Evolutionary conservation across 1,139 yeast genomes (phyloP).

Genomic region (Dujonia santamariae): DNA sequence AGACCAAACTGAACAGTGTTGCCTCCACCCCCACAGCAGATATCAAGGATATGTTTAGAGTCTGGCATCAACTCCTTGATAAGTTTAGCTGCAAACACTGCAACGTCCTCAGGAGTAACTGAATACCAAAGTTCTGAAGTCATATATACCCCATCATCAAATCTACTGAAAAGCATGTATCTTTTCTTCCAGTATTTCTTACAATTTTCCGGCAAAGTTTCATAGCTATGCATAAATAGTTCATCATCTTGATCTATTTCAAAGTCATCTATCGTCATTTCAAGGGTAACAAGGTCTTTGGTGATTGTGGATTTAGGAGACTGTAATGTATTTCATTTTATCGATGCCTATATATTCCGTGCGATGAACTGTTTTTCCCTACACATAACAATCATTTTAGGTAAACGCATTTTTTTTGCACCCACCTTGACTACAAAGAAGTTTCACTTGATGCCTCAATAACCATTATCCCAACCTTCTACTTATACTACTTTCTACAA

Average conservation of each 20-base stretch:
- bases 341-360: background rate
- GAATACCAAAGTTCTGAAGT: constrained; percentile 84
- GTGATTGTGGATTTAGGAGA: too few relatives aligned
- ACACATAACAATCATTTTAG: background rate
- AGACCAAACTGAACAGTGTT: constrained; percentile 81
- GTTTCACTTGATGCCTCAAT: too few relatives aligned
- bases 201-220: constrained; percentile 39
- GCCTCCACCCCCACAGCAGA: constrained; percentile 97
- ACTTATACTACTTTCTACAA: too few relatives aligned
- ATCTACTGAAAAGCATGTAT: constrained; percentile 54
- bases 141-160: constrained; percentile 69
- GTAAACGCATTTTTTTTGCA: too few relatives aligned
- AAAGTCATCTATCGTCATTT: constrained; percentile 11
- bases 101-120: constrained; percentile 83
- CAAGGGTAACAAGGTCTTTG: too few relatives aligned
- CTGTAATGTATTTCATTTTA: too few relatives aligned
- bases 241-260: constrained; percentile 25
- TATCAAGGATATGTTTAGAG: constrained; percentile 53
- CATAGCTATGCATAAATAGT: constrained; percentile 36
- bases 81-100: constrained; percentile 60
- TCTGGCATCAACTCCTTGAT: constrained; percentile 38
- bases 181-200: constrained; percentile 62
- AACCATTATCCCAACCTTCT: too few relatives aligned
- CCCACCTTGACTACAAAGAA: too few relatives aligned
- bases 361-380: too few relatives aligned